Conservation (phyloP, 805 yeast species). For the Cyberlindnera subsufficiens region DNA sequence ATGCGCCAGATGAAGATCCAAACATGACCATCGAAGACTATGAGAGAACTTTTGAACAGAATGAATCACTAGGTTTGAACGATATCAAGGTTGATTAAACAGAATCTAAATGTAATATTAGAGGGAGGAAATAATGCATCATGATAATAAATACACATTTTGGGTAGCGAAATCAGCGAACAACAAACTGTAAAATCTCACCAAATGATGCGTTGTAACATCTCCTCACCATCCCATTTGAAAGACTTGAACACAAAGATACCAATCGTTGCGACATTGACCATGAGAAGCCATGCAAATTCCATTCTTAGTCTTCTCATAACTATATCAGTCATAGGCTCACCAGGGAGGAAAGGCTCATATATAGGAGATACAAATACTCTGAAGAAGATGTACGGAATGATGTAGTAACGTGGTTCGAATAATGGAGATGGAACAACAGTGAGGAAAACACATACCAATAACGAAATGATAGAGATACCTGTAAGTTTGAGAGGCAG, state of each 20-base stretch:
- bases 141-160: background rate
- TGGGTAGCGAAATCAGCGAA: no score
- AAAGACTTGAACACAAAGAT: constrained; percentile 62
- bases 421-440: constrained; percentile 86
- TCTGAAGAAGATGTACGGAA: constrained; percentile 77
- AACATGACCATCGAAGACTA: constrained; percentile 88
- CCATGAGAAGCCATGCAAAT: constrained; percentile 50
- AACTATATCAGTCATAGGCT: constrained; percentile 15
- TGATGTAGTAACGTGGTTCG: constrained; percentile 88
- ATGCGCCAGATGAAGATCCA: constrained; percentile 98
- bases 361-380: constrained; percentile 41
- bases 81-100: constrained; percentile 29
- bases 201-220: constrained; percentile 84
- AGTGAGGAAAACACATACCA: constrained; percentile 49
- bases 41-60: constrained; percentile 83
- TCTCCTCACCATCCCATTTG: constrained; percentile 57
- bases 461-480: constrained; percentile 43
- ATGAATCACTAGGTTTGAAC: constrained; percentile 83
- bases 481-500: constrained; percentile 37
- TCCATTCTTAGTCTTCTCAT: constrained; percentile 43
- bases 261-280: constrained; percentile 46
- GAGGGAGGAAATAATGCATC: background rate
- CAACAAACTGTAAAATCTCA: constrained; percentile 25
- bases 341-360: constrained; percentile 21
- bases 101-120: background rate